Evolutionary conservation across 2,329 filamentous ascomycete species (phyloP).

Genomic region (Didymella exigua): DNA sequence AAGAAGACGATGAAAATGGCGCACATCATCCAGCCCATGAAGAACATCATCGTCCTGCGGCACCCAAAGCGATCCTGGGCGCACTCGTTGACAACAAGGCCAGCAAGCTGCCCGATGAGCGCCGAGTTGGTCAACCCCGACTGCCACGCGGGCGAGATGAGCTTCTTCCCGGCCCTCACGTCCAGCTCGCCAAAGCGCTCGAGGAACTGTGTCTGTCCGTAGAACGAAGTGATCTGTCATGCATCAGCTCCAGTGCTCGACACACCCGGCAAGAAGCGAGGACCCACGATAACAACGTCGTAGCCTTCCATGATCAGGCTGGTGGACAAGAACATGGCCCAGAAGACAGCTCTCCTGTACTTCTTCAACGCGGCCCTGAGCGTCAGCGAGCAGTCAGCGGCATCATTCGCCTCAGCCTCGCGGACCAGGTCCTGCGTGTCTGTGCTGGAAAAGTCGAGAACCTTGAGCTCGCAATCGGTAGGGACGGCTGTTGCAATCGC

Average conservation of each 20-base stretch:
- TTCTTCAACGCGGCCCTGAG: background rate
- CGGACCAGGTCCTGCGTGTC: constrained; percentile 3
- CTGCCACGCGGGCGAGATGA: constrained; percentile 2
- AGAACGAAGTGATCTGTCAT: background rate
- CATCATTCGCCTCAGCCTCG: constrained; percentile 4
- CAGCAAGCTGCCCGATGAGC: background rate
- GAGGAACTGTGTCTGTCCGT: constrained; percentile 1
- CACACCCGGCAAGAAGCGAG: too few relatives aligned
- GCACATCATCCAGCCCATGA: background rate
- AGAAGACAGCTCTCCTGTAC: constrained; percentile 4
- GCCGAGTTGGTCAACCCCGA: background rate
- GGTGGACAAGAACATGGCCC: constrained; percentile 8
- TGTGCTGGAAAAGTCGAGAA: background rate
- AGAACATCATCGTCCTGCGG: background rate
- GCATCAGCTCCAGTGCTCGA: too few relatives aligned
- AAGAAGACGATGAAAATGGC: constrained; percentile 52
- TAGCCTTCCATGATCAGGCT: constrained; percentile 5
- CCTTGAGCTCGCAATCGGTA: constrained; percentile 1
- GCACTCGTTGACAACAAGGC: background rate
- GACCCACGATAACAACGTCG: background rate
- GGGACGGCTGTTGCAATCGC: background rate
- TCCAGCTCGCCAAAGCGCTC: background rate
- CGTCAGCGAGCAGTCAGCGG: background rate
- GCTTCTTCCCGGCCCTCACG: background rate
- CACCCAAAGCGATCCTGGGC: constrained; percentile 1